Evolutionary conservation across 2,329 filamentous ascomycete species (phyloP).

Genomic region (Polychaeton citri): DNA sequence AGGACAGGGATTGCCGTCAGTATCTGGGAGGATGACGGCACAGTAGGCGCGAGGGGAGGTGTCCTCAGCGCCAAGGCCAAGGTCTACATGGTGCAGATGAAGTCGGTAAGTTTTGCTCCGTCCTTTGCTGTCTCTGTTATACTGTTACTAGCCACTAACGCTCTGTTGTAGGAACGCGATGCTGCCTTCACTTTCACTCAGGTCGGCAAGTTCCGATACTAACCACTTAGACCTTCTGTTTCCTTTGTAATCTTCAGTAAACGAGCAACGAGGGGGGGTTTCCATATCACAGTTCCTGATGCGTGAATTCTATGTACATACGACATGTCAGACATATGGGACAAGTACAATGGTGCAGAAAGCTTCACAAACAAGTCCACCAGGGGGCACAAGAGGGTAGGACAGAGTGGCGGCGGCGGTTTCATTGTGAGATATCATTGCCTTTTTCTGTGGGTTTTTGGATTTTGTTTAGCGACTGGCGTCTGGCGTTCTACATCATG

Average conservation of each 20-base stretch:
- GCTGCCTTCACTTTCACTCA: slow-evolving; percentile 36
- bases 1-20: slow-evolving; percentile 78
- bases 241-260: neutral
- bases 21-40: slow-evolving; percentile 56
- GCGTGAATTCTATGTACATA: slow-evolving; percentile 6
- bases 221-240: slow-evolving; percentile 5
- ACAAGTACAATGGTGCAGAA: neutral
- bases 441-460: slow-evolving; percentile 23
- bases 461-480: too few species aligned
- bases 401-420: slow-evolving; percentile 48
- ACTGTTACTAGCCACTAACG: slow-evolving; percentile 3
- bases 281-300: slow-evolving; percentile 2
- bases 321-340: slow-evolving; percentile 1
- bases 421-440: neutral
- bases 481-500: too few species aligned
- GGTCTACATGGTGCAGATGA: slow-evolving; percentile 49
- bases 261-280: slow-evolving; percentile 1
- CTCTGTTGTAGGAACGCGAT: slow-evolving; percentile 29
- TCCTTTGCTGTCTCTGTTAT: neutral
- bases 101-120: slow-evolving; percentile 18
- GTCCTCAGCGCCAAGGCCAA: slow-evolving; percentile 40
- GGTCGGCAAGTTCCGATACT: slow-evolving; percentile 38
- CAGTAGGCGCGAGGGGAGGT: slow-evolving; percentile 43
- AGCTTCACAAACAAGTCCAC: slow-evolving; percentile 64
- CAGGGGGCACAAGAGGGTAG: slow-evolving; percentile 92